Base-by-base conservation (phyloP, 495 filamentous ascomycete species). In the Pseudoneurospora amorphoporcata region DNA sequence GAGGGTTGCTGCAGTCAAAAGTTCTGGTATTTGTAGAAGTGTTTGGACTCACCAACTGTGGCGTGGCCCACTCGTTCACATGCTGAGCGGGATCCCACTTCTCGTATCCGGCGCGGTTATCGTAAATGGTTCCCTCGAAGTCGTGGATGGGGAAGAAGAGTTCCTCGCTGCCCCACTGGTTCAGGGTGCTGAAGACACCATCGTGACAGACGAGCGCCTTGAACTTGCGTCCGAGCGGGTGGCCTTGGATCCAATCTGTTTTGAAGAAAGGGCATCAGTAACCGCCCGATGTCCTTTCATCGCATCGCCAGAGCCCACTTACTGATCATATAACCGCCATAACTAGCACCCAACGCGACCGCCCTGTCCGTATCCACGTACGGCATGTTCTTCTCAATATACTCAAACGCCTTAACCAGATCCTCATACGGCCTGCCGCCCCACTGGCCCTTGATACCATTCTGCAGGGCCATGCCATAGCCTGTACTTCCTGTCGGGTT, bases 151-250 rank as follows among this genome's bases (percentile, higher is more conserved):
- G 90, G 83, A 97, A 97, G 84, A 93, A 98, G 35, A 95, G 89
- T 81, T 98, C 94, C 74, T 98, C 94, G 35, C 88, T 91, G 12
- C 87, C 82, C 73, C 94, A 88, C 80, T 93, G 89, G 69, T 88
- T 88, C 7, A 89, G 85, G 74, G 92, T 94, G 79, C 88, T 92
- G 82, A 94, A 97, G 37, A 95, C 89, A 41, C 94, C 94, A 79
- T 97, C 95, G 80, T 98, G 95, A 72, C 91, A 94, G 9, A 97
- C 93, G 2, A 97, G 87, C 2, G 94, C 94, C 79, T 93, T 93
- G 87, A 96, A 95, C 75, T 92, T 92, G 69, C 92, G 90, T 17
- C 90, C 90, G 0, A 92, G 83, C 0, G 84, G 83, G 40, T 91
- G 88, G 53, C 90, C 90, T 79, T 91, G 89, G 74, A 92, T 89